Base-by-base conservation (phyloP, 495 filamentous ascomycete genomes). In the Penicillium steckii region DNA sequence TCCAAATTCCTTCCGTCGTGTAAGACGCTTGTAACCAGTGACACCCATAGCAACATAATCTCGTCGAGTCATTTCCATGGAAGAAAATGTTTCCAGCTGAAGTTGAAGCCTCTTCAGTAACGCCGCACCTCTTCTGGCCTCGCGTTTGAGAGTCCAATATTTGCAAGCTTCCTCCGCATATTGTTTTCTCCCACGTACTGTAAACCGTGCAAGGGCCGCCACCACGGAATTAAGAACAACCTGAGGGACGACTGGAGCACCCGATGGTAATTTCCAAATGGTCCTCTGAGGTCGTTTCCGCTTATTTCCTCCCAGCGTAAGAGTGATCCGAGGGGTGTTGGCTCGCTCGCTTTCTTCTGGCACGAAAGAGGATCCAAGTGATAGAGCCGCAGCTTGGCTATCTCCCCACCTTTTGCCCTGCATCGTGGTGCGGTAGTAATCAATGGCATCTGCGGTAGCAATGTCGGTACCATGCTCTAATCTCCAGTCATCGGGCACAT, bases 91-190 rank as follows among this genome's bases (percentile, higher is more conserved):
- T 63, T 96, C 93, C 1, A 76, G 59, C 68, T 96, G 92, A 26
- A 97, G 69, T 63, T 98, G 94, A 8, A 97, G 77, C 30, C 94
- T 84, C 71, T 96, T 96, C 44, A 99, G 78, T 35, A 97, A 75
- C 15, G 93, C 89, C 13, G 94, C 94, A 25, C 94, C 94, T 53
- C 94, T 80, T 29, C 94, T 80, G 35, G 93, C 89, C 68, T 99
- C 94, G 30, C 94, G 81, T 69, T 99, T 99, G 46, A 97, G 73
- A 0, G 94, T 97, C 94, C 94, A 99, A 69, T 97, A 99, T 55
- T 89, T 90, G 73, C 92, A 97, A 2, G 87, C 88, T 62, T 97
- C 91, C 26, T 88, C 88, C 1, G 91, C 86, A 72, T 89, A 99
- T 41, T 97, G 91, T 60, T 93, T 94, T 22, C 88, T 81, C 59